Conservation (phyloP, 2,329 filamentous ascomycete genomes). For the Fusarium illudens region DNA sequence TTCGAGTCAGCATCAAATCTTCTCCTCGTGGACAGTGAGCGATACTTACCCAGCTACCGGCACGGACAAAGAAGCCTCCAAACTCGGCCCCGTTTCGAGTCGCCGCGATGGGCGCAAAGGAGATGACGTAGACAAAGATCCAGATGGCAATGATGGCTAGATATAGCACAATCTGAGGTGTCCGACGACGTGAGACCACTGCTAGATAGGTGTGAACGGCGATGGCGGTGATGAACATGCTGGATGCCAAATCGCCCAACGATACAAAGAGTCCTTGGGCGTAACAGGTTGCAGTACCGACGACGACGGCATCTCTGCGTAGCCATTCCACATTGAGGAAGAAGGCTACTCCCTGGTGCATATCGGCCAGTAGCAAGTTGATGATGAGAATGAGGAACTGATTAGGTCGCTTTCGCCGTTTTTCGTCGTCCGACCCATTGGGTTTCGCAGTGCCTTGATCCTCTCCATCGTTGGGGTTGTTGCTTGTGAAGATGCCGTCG, state of each 20-base stretch:
- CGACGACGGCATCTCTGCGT: slow-evolving; percentile 59
- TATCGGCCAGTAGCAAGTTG: slow-evolving; percentile 73
- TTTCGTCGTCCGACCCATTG: slow-evolving; percentile 7
- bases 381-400: slow-evolving; percentile 76
- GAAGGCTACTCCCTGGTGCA: slow-evolving; percentile 72
- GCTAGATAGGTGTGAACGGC: slow-evolving; percentile 72
- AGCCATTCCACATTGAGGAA: slow-evolving; percentile 70
- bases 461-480: neutral
- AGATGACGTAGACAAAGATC: slow-evolving; percentile 67
- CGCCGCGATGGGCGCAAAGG: slow-evolving; percentile 58
- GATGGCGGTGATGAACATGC: slow-evolving; percentile 72
- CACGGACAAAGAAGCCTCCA: slow-evolving; percentile 68
- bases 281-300: slow-evolving; percentile 63
- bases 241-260: slow-evolving; percentile 71
- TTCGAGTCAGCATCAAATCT: slow-evolving; percentile 5
- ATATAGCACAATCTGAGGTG: slow-evolving; percentile 62
- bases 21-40: rapidly evolving
- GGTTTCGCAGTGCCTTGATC: neutral
- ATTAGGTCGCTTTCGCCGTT: slow-evolving; percentile 57
- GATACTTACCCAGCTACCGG: slow-evolving; percentile 66
- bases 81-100: slow-evolving; percentile 52
- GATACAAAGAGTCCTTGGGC: slow-evolving; percentile 75
- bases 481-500: slow-evolving; percentile 46
- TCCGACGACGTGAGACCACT: slow-evolving; percentile 64
- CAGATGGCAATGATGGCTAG: slow-evolving; percentile 59